Base-by-base conservation (phyloP, 2,329 filamentous ascomycete genomes). In the Fusarium sp. region DNA sequence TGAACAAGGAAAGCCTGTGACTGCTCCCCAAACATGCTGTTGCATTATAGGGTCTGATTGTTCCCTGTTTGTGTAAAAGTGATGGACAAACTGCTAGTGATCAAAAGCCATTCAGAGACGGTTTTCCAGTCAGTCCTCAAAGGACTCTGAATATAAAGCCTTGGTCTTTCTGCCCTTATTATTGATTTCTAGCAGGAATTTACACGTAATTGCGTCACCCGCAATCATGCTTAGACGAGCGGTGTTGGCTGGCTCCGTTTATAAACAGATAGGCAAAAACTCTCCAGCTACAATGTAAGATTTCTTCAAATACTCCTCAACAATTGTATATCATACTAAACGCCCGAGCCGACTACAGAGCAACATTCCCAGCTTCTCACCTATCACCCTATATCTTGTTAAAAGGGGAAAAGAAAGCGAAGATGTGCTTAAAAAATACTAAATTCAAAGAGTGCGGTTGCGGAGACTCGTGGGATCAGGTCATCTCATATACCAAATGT, bases 391-490 rank as follows among this genome's bases (percentile, higher is more conserved):
- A 12, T 12, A 31, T 31, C 31, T 12, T 12, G 14, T 33, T 6
- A 14, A 8, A 10, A 22, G 6, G 12, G 14, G 14, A 15, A 42
- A n/a, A 1, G 0, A 5, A n/a, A n/a, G 6, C 1, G 14, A 6
- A 17, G 12, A 65, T 65, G 56, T 65, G 62, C 15, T 26, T 35
- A 0, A 61, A 61, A 6, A n/a, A 17, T 10, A 48, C 13, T 8
- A 28, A 17, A 17, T 49, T n/a, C 3, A 36, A 45, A 9, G 22
- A 33, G 15, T 45, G 56, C 14, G 12, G 7, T 6, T 61, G 55
- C 26, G 45, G 55, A 18, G 3, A 12, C 20, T 45, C 8, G 12
- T 64, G 56, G 45, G 26, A 31, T 3, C 7, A 38, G 13, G 31
- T 7, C 2, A 12, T 39, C 3, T 45, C 38, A 5, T 51, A 33